These are phyloP conservation scores for Erodium trifolium DNA, from an alignment of 441 rosid species.

Conservation along the genomic window DNA sequence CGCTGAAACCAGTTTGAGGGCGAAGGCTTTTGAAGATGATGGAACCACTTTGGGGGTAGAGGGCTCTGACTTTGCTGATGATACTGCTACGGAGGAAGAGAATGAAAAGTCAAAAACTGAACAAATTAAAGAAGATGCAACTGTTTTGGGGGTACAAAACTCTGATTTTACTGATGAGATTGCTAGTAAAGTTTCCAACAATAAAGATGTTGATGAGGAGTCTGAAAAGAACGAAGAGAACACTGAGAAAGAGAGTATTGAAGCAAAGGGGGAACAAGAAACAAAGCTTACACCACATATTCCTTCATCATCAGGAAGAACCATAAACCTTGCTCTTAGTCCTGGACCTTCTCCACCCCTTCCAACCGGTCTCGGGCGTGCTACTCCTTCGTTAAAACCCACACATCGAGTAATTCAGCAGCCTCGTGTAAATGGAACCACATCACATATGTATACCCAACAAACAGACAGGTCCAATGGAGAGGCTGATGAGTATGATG, in stretches of 20 bases:
- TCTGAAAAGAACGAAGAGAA: conserved; percentile 25
- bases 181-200: conserved; percentile 17
- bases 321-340: conserved; percentile 28
- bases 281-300: conserved; percentile 12
- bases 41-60: no score
- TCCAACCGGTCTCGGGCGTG: conserved; percentile 91
- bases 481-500: conserved; percentile 74
- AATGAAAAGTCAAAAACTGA: no score
- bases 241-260: background rate
- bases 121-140: conserved; percentile 12
- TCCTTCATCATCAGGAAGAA: conserved; percentile 37
- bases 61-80: no score
- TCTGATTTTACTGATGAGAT: conserved; percentile 18
- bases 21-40: no score
- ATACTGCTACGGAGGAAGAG: background rate
- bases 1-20: no score
- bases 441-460: conserved; percentile 45
- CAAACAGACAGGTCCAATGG: conserved; percentile 58
- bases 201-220: conserved; percentile 19
- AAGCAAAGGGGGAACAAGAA: no score
- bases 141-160: conserved; percentile 16
- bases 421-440: conserved; percentile 66
- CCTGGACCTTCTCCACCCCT: conserved; percentile 32
- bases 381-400: conserved; percentile 70
- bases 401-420: conserved; percentile 63